phyloP scores from a whole-genome alignment of 2,329 filamentous ascomycete species.

The Stagonosporopsis rhizophila region DNA sequence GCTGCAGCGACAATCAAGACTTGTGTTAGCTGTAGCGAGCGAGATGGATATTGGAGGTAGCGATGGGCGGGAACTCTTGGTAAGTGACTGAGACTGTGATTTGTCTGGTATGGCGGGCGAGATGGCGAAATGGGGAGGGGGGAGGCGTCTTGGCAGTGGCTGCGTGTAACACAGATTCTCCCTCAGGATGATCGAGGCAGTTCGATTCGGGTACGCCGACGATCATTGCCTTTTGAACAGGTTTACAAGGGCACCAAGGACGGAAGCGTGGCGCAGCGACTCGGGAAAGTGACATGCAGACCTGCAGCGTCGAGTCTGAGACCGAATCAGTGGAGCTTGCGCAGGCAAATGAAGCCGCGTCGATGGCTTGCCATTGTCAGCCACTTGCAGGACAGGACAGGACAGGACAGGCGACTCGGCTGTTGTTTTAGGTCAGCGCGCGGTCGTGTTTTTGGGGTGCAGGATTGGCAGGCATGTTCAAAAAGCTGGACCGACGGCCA shows the following conservation, averaged over 20 bases:
- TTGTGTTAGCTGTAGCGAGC: background rate
- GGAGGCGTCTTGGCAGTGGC: background rate
- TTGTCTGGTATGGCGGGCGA: background rate
- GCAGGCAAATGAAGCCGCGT: background rate
- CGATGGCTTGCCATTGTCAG: background rate
- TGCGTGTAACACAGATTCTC: background rate
- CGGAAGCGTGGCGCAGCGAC: background rate
- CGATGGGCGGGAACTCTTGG: background rate
- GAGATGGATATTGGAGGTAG: background rate
- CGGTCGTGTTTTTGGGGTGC: background rate
- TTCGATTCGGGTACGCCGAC: slow-evolving; percentile 8
- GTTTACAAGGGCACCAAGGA: background rate
- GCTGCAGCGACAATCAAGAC: background rate
- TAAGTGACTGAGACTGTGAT: background rate
- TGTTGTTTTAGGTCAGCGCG: background rate
- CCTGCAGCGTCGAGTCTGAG: background rate
- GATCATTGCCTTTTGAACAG: slow-evolving; percentile 8
- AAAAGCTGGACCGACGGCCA: too few relatives aligned
- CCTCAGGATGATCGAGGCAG: slow-evolving; percentile 1
- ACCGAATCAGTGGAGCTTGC: background rate
- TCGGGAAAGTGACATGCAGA: background rate
- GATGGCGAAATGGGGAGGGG: background rate
- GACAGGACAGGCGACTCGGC: background rate
- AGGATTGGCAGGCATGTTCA: slow-evolving; percentile 6
- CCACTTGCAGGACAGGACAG: too few relatives aligned